Base-by-base conservation (phyloP, 2,329 filamentous ascomycete species). In the Exophiala sp. region DNA sequence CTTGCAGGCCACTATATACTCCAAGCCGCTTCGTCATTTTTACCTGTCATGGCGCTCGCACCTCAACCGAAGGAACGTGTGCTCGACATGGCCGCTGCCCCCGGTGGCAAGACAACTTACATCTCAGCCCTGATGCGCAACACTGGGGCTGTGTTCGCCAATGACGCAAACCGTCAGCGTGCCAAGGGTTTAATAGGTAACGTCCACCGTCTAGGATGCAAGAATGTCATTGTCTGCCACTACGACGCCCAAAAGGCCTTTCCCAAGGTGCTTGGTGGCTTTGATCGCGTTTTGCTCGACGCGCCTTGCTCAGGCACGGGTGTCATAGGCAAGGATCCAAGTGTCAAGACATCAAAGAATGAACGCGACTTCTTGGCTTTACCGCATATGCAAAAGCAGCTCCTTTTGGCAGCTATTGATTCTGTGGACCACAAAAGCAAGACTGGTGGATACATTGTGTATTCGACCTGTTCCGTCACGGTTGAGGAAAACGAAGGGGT, bases 91-190 rank as follows among this genome's bases (percentile, higher is more conserved):
- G 90, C 94, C 47, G 88, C 94, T 63, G 92, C 92, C 58, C 92
- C 92, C 55, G 92, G 92, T 76, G 92, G 92, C 73, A 97, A 97
- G 75, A 95, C 91, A 8, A 96, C 92, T 5, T 90, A 96, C 72
- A 87, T 96, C 70, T 89, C 92, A n/a, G 92, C 92, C 0, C 75
- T 97, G 68, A 96, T 96, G 91, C 91, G 91, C 74, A 99, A 99
- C 74, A 97, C 92, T 0, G 94, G 94, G 52, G 87, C 88, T 63
- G 86, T 99, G 62, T 90, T 99, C 67, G 92, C 94, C 69, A 99
- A 99, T 78, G 94, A 99, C 82, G 85, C 89, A 64, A 96, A 88
- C 78, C 96, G 96, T 72, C 78, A 85, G 55, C 88, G 94, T 83
- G 83, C 91, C 46, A 97, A 96, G 77, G 94, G 90, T 87, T 78